A percentile compares a stretch with the other conserved stretches of the same genome.
Evolutionary conservation across 2,329 filamentous ascomycete species (phyloP).

Genomic region (Cordyceps pruinosa): DNA sequence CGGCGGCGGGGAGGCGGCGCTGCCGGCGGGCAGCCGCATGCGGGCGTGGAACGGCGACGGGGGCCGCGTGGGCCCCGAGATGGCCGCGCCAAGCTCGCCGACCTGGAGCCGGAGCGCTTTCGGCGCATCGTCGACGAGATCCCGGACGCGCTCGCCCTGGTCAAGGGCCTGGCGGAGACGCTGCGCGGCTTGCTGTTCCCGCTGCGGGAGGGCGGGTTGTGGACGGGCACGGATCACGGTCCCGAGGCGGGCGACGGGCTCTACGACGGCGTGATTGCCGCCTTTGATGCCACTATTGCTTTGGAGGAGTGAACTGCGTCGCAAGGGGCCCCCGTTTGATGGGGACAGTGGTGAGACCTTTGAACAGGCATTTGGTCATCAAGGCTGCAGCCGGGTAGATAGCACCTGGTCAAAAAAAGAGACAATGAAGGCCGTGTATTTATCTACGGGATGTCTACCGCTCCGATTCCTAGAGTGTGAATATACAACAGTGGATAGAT

Average conservation of each 20-base stretch:
- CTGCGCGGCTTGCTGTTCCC: background rate
- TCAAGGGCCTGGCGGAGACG: background rate
- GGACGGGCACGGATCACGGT: slow-evolving; percentile 33
- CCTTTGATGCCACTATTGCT: background rate
- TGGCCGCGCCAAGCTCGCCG: no score
- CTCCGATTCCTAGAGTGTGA: no score
- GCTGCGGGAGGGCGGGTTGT: background rate
- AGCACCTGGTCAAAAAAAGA: no score
- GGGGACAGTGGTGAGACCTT: no score
- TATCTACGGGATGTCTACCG: no score
- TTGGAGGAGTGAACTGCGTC: background rate
- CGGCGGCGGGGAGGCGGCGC: background rate
- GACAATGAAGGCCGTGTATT: no score
- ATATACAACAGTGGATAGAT: no score
- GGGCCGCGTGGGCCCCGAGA: no score
- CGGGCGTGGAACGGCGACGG: background rate
- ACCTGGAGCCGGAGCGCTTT: background rate
- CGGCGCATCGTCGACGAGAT: background rate
- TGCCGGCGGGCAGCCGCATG: background rate
- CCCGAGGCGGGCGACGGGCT: background rate
- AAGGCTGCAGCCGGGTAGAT: no score
- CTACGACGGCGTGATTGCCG: background rate
- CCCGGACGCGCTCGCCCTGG: background rate
- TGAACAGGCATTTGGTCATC: no score
- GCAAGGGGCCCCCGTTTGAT: no score